A percentile compares a stretch with the other conserved stretches of the same genome.
These are phyloP conservation scores for Colletotrichum coccodes DNA, from an alignment of 2,329 filamentous ascomycete genomes.

Conservation along the genomic window DNA sequence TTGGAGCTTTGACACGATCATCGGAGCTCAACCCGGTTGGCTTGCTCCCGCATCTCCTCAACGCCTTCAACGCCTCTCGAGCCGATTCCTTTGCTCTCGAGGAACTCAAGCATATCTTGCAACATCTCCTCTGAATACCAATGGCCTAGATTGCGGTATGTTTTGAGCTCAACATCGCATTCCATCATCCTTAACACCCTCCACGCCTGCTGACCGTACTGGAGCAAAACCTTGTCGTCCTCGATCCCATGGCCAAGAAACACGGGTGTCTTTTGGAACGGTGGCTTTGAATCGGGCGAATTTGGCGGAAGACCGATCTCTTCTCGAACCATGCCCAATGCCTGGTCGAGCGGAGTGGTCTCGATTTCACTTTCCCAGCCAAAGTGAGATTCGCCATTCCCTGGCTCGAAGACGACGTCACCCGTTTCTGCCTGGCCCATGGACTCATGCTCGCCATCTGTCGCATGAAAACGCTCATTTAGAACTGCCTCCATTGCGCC, in stretches of 20 bases:
- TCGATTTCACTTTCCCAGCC: neutral
- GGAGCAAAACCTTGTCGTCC: constrained; percentile 52
- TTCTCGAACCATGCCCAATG: constrained; percentile 3
- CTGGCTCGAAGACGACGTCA: neutral
- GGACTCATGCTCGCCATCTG: neutral
- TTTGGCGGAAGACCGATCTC: constrained; percentile 10
- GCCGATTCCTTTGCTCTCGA: constrained; percentile 21
- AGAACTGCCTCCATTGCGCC: constrained; percentile 39
- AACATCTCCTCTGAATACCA: constrained; percentile 56
- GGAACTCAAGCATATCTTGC: constrained; percentile 46
- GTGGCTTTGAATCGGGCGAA: neutral
- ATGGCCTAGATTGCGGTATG: constrained; percentile 54
- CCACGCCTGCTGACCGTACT: constrained; percentile 46
- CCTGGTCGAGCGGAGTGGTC: neutral
- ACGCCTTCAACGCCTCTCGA: neutral
- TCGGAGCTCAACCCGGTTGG: neutral
- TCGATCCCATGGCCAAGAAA: constrained; percentile 57
- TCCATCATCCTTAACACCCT: constrained; percentile 47
- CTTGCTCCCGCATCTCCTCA: too few relatives aligned
- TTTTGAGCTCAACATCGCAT: constrained; percentile 45
- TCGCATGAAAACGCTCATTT: neutral
- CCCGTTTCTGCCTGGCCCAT: neutral
- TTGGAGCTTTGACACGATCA: neutral
- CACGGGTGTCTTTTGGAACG: constrained; percentile 46
- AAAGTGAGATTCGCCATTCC: neutral